Evolutionary conservation across 2,329 filamentous ascomycete genomes (phyloP).

Genomic region (Aureobasidium sp.): DNA sequence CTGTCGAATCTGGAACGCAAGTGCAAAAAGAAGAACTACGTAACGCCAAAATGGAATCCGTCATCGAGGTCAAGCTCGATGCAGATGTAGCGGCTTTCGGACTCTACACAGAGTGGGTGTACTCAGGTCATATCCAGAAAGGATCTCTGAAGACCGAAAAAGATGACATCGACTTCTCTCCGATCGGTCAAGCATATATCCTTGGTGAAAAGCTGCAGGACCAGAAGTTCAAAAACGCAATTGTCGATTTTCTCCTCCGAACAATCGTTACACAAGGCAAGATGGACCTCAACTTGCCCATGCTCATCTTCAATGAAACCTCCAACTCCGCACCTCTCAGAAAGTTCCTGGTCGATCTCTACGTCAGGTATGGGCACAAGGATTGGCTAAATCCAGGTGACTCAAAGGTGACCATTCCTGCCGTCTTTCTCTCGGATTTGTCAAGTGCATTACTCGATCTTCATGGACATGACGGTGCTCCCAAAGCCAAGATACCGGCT

Average conservation of each 20-base stretch:
- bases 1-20: too few species aligned
- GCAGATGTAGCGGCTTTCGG: slow-evolving; percentile 18
- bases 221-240: slow-evolving; percentile 23
- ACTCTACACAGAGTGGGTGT: slow-evolving; percentile 23
- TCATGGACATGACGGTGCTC: background rate
- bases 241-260: slow-evolving; percentile 21
- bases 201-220: slow-evolving; percentile 23
- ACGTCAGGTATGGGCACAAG: slow-evolving; percentile 5
- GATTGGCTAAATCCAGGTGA: background rate
- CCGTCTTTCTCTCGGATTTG: background rate
- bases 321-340: slow-evolving; percentile 11
- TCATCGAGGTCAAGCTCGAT: slow-evolving; percentile 10
- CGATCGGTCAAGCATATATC: slow-evolving; percentile 21
- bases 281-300: slow-evolving; percentile 2
- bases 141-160: too few species aligned
- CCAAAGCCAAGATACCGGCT: background rate
- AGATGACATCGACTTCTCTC: background rate
- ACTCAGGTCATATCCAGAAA: slow-evolving; percentile 10
- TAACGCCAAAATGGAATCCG: too few species aligned
- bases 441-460: background rate
- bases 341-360: slow-evolving; percentile 19
- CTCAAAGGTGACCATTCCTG: background rate
- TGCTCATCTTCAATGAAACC: slow-evolving; percentile 18
- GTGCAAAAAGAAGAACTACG: too few species aligned
- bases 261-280: background rate